Base-by-base conservation (phyloP, 2,329 filamentous ascomycete genomes). In the Stylonectria norvegica region DNA sequence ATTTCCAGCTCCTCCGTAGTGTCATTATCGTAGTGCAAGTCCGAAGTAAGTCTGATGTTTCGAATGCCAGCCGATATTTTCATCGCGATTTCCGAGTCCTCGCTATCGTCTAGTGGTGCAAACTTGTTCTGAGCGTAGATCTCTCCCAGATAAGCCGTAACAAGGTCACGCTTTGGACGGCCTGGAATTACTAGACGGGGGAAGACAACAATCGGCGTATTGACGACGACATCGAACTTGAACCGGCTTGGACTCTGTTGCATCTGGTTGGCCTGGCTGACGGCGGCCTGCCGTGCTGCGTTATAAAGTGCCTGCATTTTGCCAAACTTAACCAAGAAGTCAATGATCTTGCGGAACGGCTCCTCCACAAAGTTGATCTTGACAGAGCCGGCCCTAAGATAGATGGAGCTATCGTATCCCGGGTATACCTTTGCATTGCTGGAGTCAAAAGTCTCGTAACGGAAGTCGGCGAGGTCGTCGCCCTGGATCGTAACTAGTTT, bases 301-400 rank as follows among this genome's bases (percentile, higher is more conserved):
- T 99, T 98, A 72, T 95, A 98, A 38, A 98, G 86, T 16, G 93
- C 91, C 65, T 98, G 93, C 93, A 99, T 99, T 67, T 95, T 95
- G 45, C 94, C 93, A 62, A 99, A 99, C 58, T 98, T 98, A 62
- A 99, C 89, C 30, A 95, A 73, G 64, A 98, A 99, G 52, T 94
- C 88, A 65, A 98, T 88, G 49, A 99, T 97, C 67, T 97, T 97
- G 37, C 93, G 82, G 72, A 97, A 96, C 0, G 93, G 93, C 63
- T 98, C 94, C 47, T 96, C 91, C 4, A 97, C 70, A 62, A 99
- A 98, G 62, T 96, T 97, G 60, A 98, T 75, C 67, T 95, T 97
- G 63, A 98, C 85, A 0, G 93, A 98, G 2, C 93, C 93, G 14
- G 93, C 91, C 23, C 91, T 83, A 9, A 99, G 72, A 58, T 82